A percentile compares a stretch with the other conserved stretches of the same genome.
Evolutionary conservation across 2,329 filamentous ascomycete species (phyloP).

Genomic region (Podosphaera xanthii): DNA sequence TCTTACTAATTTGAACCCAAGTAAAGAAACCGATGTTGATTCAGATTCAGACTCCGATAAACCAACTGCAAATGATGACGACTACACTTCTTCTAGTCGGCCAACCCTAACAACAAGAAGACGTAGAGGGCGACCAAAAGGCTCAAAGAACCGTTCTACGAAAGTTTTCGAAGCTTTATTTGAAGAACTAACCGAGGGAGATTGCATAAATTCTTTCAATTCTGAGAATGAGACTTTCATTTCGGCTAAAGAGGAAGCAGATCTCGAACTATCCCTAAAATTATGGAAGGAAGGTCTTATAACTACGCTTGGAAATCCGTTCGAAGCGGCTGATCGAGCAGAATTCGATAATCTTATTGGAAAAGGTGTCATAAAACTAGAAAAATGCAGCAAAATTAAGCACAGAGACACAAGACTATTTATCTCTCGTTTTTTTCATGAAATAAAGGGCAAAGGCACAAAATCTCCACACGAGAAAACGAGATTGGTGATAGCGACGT

Average conservation of each 20-base stretch:
- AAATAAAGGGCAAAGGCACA: not conserved
- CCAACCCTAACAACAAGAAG: not conserved
- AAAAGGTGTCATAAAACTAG: not conserved
- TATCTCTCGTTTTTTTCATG: not conserved
- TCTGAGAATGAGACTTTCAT: conserved; percentile 1
- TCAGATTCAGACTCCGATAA: not conserved
- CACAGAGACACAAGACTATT: not conserved
- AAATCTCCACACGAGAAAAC: not conserved
- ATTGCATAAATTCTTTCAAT: not conserved
- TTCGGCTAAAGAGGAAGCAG: not conserved
- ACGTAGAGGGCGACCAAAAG: not conserved
- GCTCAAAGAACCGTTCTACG: not conserved
- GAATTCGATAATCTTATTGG: not conserved
- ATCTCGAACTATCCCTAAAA: too few relatives aligned
- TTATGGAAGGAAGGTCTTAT: too few relatives aligned
- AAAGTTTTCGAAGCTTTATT: not conserved
- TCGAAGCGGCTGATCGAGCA: not conserved
- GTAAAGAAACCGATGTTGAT: not conserved
- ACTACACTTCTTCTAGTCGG: not conserved
- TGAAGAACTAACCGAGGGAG: not conserved
- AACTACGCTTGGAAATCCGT: not conserved
- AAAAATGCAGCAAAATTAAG: not conserved
- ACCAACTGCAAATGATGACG: not conserved
- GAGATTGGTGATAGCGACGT: not conserved
- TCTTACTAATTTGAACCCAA: not conserved